A percentile compares a stretch with the other conserved stretches of the same genome.
These are phyloP conservation scores for Telfairia occidentalis DNA, from an alignment of 331 rosid species.

Conservation along the genomic window DNA sequence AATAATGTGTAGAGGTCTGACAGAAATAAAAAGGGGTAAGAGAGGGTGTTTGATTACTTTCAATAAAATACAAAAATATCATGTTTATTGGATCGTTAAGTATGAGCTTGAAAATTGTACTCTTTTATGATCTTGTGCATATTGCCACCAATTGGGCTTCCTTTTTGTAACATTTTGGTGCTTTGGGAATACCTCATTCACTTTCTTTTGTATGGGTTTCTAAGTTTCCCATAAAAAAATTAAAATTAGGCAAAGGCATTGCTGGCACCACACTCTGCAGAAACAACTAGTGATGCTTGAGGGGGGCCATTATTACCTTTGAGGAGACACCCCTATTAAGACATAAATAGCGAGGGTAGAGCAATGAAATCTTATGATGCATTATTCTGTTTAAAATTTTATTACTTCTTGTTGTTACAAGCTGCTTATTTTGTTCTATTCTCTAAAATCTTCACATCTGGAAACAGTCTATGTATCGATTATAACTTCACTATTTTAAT, in stretches of 20 bases:
- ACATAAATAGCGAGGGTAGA: not conserved
- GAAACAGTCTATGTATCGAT: not conserved
- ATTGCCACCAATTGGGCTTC: too few relatives aligned
- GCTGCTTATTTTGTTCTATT: not conserved
- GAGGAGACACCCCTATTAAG: not conserved
- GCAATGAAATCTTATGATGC: not conserved
- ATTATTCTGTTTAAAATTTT: not conserved
- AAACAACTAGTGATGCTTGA: not conserved
- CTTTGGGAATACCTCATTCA: too few relatives aligned
- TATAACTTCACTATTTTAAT: constrained; percentile 1
- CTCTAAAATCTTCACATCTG: not conserved
- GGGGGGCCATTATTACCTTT: not conserved
- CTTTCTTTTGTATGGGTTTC: too few relatives aligned
- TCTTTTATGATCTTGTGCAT: too few relatives aligned
- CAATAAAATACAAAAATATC: not conserved
- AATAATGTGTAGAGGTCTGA: too few relatives aligned
- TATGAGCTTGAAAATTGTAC: not conserved
- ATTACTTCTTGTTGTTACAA: not conserved
- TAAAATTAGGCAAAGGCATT: not conserved
- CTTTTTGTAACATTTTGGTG: too few relatives aligned
- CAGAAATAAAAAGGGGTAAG: not conserved
- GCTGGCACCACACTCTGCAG: not conserved
- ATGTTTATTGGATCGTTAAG: not conserved
- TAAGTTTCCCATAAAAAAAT: too few relatives aligned
- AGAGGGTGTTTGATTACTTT: not conserved